Base-by-base conservation (phyloP, 2,329 filamentous ascomycete genomes). In the Beauveria medogensis region DNA sequence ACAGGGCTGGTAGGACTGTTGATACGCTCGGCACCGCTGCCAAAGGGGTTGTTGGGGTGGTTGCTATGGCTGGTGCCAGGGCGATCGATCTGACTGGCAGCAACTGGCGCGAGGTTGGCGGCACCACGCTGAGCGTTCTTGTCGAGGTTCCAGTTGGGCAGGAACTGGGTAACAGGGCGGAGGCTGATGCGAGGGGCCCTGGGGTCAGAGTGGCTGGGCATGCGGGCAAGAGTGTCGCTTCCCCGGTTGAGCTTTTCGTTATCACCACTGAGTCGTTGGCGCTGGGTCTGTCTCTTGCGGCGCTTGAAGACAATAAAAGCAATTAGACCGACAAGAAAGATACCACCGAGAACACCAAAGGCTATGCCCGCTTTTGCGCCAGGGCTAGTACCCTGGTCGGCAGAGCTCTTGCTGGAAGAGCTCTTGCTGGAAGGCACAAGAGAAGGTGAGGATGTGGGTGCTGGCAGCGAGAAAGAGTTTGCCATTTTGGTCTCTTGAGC, bases 91-190 rank as follows among this genome's bases (percentile, higher is more conserved):
- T 77, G 65, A 59, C 70, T 70, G 61, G 73, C 71, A 24, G 73
- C 67, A 18, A 69, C 69, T 12, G 69, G 65, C 9, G 68, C 67
- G 46, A 75, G 65, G 52, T 71, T 67, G 9, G 76, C 69, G 37
- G 73, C 72, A 62, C 76, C 78, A 62, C 43, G 51, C 30, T 44
- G 58, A 41, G 73, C 70, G 55, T 78, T 76, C 69, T 80, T 79
- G 59, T 83, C 80, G 8, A 76, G 68, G 59, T 73, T 73, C 59
- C 90, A 81, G 69, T 84, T 86, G 5, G 91, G 89, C 44, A 90
- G 80, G 74, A 96, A 92, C 68, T 94, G 86, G 46, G 91, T 93
- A 54, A 94, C 83, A 3, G 92, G 92, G 55, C 91, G 88, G 59
- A 96, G 80, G 69, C 91, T 95, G 63, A 97, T 81, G 64, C 88